Percentiles rank a stretch among this genome's conserved stretches.
Conservation (phyloP, 1,139 yeast genomes). For the Debaryomycetaceae sp. region DNA sequence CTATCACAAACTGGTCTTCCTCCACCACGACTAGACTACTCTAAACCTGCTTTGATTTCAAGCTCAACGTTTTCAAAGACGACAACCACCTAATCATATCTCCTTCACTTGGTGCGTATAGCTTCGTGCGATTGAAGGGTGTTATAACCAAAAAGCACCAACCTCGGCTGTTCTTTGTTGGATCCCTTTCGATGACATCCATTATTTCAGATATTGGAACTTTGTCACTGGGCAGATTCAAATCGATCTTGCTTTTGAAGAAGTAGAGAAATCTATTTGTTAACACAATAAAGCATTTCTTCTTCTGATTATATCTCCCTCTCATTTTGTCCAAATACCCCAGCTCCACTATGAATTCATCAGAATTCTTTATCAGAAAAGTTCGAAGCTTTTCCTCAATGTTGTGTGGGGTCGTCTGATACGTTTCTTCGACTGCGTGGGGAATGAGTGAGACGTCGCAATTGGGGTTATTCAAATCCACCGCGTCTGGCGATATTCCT, state of each 20-base stretch:
- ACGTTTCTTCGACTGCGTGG: background rate
- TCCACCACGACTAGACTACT: background rate
- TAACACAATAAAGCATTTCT: conserved; percentile 36
- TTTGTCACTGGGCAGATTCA: conserved; percentile 21
- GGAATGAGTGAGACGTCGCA: background rate
- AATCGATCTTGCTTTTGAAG: conserved; percentile 30
- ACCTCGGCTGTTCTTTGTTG: conserved; percentile 37
- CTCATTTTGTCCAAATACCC: conserved; percentile 41
- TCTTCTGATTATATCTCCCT: conserved; percentile 49
- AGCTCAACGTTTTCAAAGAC: conserved; percentile 28
- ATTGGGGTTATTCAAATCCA: background rate
- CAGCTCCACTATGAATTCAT: conserved; percentile 37
- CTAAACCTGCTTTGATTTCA: background rate
- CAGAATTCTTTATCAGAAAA: background rate
- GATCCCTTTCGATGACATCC: conserved; percentile 54
- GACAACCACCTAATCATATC: conserved; percentile 52
- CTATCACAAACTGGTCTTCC: no score
- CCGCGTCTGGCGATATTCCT: background rate
- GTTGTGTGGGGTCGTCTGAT: background rate
- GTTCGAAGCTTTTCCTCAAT: background rate
- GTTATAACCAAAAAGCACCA: conserved; percentile 51
- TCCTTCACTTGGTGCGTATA: conserved; percentile 44
- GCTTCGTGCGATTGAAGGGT: conserved; percentile 40
- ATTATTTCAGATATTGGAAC: conserved; percentile 36
- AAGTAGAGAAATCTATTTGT: conserved; percentile 40